Conservation (phyloP, 768 basidiomycete species). For the Lentinula raphanica region DNA sequence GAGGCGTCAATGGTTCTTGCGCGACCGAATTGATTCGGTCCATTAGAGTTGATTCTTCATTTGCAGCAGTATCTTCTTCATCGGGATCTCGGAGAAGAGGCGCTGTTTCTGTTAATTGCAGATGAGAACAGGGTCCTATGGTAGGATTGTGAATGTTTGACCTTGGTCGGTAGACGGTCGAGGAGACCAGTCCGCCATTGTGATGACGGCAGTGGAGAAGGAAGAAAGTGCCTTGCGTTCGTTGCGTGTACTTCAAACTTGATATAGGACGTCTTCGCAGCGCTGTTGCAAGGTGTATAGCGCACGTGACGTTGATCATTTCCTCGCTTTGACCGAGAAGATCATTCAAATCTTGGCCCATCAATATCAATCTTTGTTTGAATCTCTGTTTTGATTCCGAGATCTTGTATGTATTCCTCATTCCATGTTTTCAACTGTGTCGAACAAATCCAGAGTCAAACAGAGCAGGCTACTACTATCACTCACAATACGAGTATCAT, state of each 20-base stretch:
- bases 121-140: not conserved
- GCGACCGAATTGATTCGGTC: slow-evolving; percentile 51
- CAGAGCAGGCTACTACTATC: too few species aligned
- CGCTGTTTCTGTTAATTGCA: slow-evolving; percentile 47
- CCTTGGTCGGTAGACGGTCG: slow-evolving; percentile 57
- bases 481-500: too few species aligned
- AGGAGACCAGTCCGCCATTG: slow-evolving; percentile 53
- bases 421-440: too few species aligned
- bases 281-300: too few species aligned
- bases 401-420: too few species aligned
- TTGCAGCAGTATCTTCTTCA: slow-evolving; percentile 23
- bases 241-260: slow-evolving; percentile 6
- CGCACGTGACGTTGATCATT: too few species aligned
- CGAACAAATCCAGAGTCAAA: too few species aligned
- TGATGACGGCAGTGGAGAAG: slow-evolving; percentile 19
- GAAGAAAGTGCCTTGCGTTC: not conserved
- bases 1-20: slow-evolving; percentile 74
- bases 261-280: too few species aligned
- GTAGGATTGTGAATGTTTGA: slow-evolving; percentile 14
- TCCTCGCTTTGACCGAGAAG: not conserved
- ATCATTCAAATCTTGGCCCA: too few species aligned
- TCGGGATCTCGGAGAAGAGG: slow-evolving; percentile 55
- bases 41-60: slow-evolving; percentile 29
- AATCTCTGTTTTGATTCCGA: too few species aligned
- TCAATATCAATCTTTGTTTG: too few species aligned